Conservation (phyloP, 1,139 yeast species). For the Eremothecium sinecaudum region DNA sequence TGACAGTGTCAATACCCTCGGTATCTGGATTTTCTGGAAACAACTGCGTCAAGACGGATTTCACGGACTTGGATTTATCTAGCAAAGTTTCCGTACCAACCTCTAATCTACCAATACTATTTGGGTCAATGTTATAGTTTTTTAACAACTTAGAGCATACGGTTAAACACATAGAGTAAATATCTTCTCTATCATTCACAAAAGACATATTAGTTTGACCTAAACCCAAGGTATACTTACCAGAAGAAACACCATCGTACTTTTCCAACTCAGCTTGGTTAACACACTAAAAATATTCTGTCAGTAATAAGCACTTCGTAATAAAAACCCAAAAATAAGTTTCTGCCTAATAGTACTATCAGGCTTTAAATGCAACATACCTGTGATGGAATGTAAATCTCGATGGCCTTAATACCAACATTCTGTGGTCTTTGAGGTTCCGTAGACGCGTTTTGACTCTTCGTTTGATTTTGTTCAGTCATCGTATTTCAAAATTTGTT, state of each 20-base stretch:
- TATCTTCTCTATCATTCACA: slow-evolving; percentile 95
- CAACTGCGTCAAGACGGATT: slow-evolving; percentile 91
- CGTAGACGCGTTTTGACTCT: slow-evolving; percentile 25
- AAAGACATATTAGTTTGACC: slow-evolving; percentile 98
- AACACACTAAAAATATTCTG: slow-evolving; percentile 47
- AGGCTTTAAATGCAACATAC: slow-evolving; percentile 30
- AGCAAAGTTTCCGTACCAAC: slow-evolving; percentile 97
- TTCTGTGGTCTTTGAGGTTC: slow-evolving; percentile 46
- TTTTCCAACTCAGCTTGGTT: slow-evolving; percentile 82
- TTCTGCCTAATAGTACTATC: no score
- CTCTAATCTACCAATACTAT: slow-evolving; percentile 84
- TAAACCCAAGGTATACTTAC: slow-evolving; percentile 95
- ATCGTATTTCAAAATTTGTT: slow-evolving; percentile 12
- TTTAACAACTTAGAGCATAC: slow-evolving; percentile 66
- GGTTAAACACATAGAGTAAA: slow-evolving; percentile 84
- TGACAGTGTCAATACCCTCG: slow-evolving; percentile 93
- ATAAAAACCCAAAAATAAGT: slow-evolving; percentile 2
- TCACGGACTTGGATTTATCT: slow-evolving; percentile 95
- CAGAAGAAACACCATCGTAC: slow-evolving; percentile 78
- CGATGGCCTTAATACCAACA: slow-evolving; percentile 94
- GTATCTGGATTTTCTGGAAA: slow-evolving; percentile 82
- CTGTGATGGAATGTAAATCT: slow-evolving; percentile 75
- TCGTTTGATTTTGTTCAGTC: slow-evolving; percentile 28
- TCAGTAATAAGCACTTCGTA: slow-evolving; percentile 1
- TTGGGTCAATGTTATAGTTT: slow-evolving; percentile 74